Conservation (phyloP, 1,284 basidiomycete species). For the Phenoliferia sp. region DNA sequence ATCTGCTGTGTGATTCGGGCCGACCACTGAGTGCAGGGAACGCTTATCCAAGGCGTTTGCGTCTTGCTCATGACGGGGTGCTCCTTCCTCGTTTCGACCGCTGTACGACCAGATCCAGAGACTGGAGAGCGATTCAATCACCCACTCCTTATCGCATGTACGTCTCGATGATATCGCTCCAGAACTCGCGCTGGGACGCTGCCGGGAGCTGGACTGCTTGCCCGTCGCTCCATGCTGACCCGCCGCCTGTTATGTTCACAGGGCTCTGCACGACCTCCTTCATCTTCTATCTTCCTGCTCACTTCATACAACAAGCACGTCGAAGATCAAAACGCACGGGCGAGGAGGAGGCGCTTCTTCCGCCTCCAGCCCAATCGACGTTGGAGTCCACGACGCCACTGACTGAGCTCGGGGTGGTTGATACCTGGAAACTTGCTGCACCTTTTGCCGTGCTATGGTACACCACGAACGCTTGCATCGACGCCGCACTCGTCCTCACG, state of each 20-base stretch:
- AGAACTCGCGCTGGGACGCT: neutral
- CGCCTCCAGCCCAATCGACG: neutral
- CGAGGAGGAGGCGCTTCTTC: neutral
- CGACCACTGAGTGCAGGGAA: neutral
- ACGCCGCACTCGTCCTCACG: neutral
- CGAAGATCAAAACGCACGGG: neutral
- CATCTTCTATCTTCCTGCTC: neutral
- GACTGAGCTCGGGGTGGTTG: neutral
- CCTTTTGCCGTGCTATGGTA: neutral
- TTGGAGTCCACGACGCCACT: neutral
- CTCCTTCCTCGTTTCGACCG: neutral
- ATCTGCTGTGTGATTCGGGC: neutral
- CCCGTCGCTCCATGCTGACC: neutral
- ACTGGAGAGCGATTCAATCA: neutral
- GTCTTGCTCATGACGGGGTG: neutral
- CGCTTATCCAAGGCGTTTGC: neutral
- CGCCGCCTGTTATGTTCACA: no score
- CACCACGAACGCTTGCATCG: neutral
- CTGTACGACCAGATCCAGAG: neutral
- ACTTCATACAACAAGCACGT: neutral
- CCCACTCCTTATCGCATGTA: neutral
- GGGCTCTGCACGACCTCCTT: neutral
- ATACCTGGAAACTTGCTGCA: neutral
- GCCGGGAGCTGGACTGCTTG: neutral
- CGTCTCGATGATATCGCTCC: neutral